These are phyloP conservation scores for Nicotiana rustica DNA, from an alignment of 305 asterid genomes.

Conservation along the genomic window DNA sequence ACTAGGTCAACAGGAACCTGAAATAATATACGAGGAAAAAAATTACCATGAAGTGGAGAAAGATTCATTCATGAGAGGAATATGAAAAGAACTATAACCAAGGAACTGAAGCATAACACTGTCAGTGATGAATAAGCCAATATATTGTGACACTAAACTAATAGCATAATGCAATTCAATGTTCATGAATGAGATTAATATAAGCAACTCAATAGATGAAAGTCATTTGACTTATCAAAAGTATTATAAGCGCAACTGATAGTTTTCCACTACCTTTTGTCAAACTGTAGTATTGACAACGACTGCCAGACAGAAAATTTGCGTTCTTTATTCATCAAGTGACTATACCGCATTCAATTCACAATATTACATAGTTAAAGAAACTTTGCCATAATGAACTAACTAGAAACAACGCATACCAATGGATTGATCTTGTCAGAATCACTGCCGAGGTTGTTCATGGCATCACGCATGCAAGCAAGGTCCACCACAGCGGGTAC, in stretches of 20 bases:
- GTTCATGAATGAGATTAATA: neutral
- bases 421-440: constrained; percentile 91
- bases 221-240: neutral
- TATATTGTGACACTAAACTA: neutral
- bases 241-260: neutral
- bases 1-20: constrained; percentile 98
- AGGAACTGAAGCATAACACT: neutral
- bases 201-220: neutral
- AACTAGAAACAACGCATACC: constrained; percentile 54
- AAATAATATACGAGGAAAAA: constrained; percentile 27
- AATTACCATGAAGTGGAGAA: neutral
- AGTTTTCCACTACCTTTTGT: neutral
- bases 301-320: neutral
- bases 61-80: neutral
- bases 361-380: constrained; percentile 3
- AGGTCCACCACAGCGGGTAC: constrained; percentile 95
- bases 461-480: constrained; percentile 98
- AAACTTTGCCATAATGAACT: constrained; percentile 23
- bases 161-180: neutral
- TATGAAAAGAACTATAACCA: neutral
- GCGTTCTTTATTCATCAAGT: neutral
- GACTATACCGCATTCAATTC: neutral
- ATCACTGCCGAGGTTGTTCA: constrained; percentile 89
- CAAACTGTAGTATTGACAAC: neutral
- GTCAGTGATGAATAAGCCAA: neutral